A percentile compares a stretch with the other conserved stretches of the same genome.
Evolutionary conservation across 2,329 filamentous ascomycete genomes (phyloP).

Genomic region (Cordyceps tenuipes): DNA sequence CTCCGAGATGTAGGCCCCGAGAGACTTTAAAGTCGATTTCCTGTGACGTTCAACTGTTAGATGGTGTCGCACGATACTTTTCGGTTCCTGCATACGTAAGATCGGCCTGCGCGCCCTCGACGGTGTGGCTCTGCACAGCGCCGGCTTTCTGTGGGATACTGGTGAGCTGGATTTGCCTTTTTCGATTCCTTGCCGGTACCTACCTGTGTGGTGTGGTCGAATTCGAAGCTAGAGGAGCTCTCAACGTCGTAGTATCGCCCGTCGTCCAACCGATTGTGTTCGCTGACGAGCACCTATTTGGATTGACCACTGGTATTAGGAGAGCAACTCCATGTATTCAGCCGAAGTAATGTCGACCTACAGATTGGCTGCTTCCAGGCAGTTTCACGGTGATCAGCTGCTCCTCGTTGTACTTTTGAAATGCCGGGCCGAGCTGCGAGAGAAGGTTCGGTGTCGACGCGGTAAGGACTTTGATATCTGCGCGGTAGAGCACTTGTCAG

Average conservation of each 20-base stretch:
- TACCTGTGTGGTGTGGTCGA: constrained; percentile 77
- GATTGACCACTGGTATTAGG: constrained; percentile 12
- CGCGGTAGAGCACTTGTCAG: neutral
- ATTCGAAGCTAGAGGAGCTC: constrained; percentile 77
- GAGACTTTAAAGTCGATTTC: constrained; percentile 73
- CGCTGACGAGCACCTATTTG: constrained; percentile 68
- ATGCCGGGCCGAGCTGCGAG: constrained; percentile 68
- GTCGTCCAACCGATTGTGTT: constrained; percentile 72
- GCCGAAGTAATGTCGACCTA: constrained; percentile 17
- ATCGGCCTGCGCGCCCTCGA: constrained; percentile 70
- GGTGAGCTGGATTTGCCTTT: constrained; percentile 13
- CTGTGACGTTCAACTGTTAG: constrained; percentile 35
- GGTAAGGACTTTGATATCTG: constrained; percentile 86
- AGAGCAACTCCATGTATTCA: neutral
- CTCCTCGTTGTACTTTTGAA: constrained; percentile 92
- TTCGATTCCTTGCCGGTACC: constrained; percentile 8
- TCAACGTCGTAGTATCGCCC: constrained; percentile 86
- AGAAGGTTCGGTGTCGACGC: constrained; percentile 59
- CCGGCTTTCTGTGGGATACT: constrained; percentile 63
- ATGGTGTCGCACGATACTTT: neutral
- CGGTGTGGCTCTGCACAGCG: constrained; percentile 65
- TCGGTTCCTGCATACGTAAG: constrained; percentile 56
- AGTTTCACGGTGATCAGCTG: constrained; percentile 86
- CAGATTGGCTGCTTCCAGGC: constrained; percentile 66
- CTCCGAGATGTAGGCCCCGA: constrained; percentile 70